These are phyloP conservation scores for Populus deltoides DNA, from an alignment of 345 rosid genomes.

Conservation along the genomic window DNA sequence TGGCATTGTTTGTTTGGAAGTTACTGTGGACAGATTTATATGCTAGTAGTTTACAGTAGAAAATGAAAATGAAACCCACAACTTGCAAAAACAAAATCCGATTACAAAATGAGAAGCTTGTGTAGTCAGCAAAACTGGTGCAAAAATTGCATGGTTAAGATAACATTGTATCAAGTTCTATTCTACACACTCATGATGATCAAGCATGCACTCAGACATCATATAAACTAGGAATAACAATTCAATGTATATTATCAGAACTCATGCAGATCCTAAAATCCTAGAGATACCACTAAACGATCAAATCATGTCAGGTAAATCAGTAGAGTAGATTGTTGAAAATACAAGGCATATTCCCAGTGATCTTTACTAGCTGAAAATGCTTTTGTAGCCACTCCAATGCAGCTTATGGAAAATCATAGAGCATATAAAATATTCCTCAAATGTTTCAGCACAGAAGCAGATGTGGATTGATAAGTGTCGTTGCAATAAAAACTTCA, in stretches of 20 bases:
- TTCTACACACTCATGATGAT: not conserved
- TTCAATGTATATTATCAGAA: slow-evolving; percentile 1
- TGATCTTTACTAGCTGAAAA: not conserved
- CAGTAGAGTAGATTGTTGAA: not conserved
- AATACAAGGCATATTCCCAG: not conserved
- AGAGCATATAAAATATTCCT: slow-evolving; percentile 22
- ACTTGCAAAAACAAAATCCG: slow-evolving; percentile 9
- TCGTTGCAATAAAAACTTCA: slow-evolving; percentile 25
- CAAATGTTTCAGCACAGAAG: slow-evolving; percentile 29
- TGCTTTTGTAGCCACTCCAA: not conserved
- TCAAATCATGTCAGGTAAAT: not conserved
- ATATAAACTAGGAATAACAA: not conserved
- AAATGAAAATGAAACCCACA: not conserved
- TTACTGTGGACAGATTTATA: not conserved
- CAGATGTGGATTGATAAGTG: slow-evolving; percentile 10
- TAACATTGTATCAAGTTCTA: not conserved
- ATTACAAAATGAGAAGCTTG: not conserved
- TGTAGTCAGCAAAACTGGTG: not conserved
- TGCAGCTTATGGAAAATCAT: slow-evolving; percentile 9
- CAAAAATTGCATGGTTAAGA: not conserved
- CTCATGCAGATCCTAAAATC: not conserved
- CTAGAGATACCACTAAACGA: not conserved
- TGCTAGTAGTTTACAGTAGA: not conserved
- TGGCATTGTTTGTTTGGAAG: not conserved
- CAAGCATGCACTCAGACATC: not conserved